Percentiles rank a stretch among this genome's conserved stretches.
Evolutionary conservation across 1,284 basidiomycete species (phyloP).

Genomic region (Caloboletus inedulis): DNA sequence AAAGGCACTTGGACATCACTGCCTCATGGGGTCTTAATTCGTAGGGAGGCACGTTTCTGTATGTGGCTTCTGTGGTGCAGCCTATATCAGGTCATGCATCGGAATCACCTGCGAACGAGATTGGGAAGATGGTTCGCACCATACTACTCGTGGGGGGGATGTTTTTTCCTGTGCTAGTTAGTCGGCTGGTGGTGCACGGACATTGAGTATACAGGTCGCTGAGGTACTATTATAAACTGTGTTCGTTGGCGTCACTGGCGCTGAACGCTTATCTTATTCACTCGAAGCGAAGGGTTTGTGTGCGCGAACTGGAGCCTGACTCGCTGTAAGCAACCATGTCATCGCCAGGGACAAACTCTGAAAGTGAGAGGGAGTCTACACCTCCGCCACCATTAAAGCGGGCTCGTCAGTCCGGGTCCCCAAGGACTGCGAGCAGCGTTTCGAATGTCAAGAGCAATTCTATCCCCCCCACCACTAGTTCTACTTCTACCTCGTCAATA

Average conservation of each 20-base stretch:
- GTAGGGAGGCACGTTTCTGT: constrained; percentile 91
- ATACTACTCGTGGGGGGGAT: constrained; percentile 65
- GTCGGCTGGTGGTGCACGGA: constrained; percentile 48
- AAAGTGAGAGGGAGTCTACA: constrained; percentile 29
- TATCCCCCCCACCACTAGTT: constrained; percentile 7
- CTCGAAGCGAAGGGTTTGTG: constrained; percentile 3
- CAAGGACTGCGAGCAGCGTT: constrained; percentile 14
- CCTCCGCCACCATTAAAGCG: constrained; percentile 31
- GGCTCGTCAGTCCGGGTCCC: constrained; percentile 23
- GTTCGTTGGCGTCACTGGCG: neutral
- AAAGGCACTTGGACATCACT: constrained; percentile 1
- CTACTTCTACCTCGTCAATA: constrained; percentile 13
- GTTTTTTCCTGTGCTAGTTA: constrained; percentile 60
- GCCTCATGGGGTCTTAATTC: constrained; percentile 4
- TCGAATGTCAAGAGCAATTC: constrained; percentile 23
- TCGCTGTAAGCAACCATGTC: constrained; percentile 25
- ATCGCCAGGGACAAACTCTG: constrained; percentile 32
- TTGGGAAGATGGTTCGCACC: constrained; percentile 49
- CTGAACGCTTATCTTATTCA: neutral
- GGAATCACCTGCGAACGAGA: constrained; percentile 39
- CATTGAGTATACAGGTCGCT: constrained; percentile 29
- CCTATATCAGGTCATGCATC: constrained; percentile 53
- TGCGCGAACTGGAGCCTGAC: constrained; percentile 1
- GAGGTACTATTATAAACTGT: neutral
- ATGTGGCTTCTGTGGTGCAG: constrained; percentile 89